Conservation (phyloP, 2,329 filamentous ascomycete species). For the Colletotrichum sp. region DNA sequence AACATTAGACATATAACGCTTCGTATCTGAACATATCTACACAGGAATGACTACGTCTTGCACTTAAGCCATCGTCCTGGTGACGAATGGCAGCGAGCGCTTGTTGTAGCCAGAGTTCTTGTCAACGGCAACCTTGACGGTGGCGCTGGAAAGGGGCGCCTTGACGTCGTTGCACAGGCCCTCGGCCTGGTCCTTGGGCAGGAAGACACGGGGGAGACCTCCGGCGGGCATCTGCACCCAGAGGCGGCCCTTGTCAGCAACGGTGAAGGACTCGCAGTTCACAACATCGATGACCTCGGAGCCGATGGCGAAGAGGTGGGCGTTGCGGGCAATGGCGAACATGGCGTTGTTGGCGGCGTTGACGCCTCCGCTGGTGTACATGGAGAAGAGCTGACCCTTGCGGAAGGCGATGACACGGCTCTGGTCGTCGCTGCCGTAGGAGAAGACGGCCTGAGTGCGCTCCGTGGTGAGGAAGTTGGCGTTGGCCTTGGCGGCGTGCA, state of each 20-base stretch:
- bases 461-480: conserved; percentile 7
- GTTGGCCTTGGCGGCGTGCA: background rate
- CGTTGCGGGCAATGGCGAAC: conserved; percentile 37
- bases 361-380: conserved; percentile 46
- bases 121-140: conserved; percentile 17
- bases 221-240: conserved; percentile 21
- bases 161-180: conserved; percentile 17
- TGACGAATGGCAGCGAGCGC: conserved; percentile 1
- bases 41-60: background rate
- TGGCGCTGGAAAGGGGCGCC: conserved; percentile 4
- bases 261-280: conserved; percentile 37
- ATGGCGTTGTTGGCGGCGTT: conserved; percentile 33
- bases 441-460: conserved; percentile 10
- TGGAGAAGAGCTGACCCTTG: conserved; percentile 22
- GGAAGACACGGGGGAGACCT: conserved; percentile 11
- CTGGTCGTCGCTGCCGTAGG: conserved; percentile 1
- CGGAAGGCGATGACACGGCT: conserved; percentile 19
- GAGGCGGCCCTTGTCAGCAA: conserved; percentile 11
- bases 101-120: conserved; percentile 11
- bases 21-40: background rate
- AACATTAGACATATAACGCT: background rate
- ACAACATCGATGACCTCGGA: conserved; percentile 45
- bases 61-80: background rate
- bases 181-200: conserved; percentile 15
- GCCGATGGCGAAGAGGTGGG: conserved; percentile 36